Percentiles rank a stretch among this genome's conserved stretches.
Conservation (phyloP, 2,329 filamentous ascomycete genomes). For the Colletotrichum sp. region DNA sequence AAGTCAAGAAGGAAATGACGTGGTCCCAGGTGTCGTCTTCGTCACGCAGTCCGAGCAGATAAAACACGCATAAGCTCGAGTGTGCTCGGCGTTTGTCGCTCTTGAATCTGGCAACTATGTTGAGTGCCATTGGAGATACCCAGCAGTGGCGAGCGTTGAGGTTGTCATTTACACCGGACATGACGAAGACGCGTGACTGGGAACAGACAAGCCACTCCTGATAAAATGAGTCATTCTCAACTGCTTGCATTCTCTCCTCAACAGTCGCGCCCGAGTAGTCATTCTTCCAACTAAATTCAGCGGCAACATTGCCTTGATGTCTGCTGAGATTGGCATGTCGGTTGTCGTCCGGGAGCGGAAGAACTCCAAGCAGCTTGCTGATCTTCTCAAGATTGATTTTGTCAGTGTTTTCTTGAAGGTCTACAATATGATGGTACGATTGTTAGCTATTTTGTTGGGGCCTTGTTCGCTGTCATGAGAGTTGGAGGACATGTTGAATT, state of each 20-base stretch:
- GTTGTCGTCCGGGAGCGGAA: neutral
- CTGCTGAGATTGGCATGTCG: neutral
- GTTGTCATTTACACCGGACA: neutral
- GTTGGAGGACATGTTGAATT: neutral
- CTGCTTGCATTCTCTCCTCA: neutral
- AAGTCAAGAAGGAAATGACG: neutral
- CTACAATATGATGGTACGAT: neutral
- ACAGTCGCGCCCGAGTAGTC: neutral
- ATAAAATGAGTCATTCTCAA: neutral
- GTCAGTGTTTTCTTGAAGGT: neutral
- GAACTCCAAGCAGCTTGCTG: neutral
- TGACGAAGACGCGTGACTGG: neutral
- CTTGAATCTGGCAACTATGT: neutral
- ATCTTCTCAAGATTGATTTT: neutral
- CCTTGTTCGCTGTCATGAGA: neutral
- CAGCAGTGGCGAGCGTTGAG: neutral
- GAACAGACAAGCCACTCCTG: neutral
- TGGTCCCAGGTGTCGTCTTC: neutral
- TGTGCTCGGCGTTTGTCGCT: neutral
- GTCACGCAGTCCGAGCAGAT: neutral
- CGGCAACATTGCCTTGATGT: neutral
- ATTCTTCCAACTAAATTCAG: neutral
- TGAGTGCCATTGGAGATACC: neutral
- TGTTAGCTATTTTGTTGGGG: neutral
- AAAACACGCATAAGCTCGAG: neutral